These are phyloP conservation scores for Tylopilus subfusipes DNA, from an alignment of 768 basidiomycete species.

Conservation along the genomic window DNA sequence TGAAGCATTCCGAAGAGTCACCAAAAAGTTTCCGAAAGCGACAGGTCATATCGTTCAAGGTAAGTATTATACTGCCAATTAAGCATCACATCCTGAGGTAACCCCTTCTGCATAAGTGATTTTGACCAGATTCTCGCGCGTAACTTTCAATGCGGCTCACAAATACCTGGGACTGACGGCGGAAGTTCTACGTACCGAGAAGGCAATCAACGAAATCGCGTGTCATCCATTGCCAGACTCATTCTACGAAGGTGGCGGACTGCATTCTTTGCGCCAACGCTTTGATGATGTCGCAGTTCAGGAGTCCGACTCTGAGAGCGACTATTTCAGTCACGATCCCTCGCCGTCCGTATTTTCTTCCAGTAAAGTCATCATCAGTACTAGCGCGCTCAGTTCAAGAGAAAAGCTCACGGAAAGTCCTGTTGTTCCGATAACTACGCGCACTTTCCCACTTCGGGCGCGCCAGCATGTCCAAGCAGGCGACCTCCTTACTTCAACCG, in stretches of 20 bases:
- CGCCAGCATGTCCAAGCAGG: slow-evolving; percentile 71
- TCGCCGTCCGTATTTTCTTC: slow-evolving; percentile 20
- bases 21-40: slow-evolving; percentile 95
- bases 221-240: slow-evolving; percentile 88
- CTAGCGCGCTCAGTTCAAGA: slow-evolving; percentile 18
- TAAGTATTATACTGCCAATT: slow-evolving; percentile 22
- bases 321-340: slow-evolving; percentile 47
- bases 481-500: slow-evolving; percentile 64
- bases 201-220: slow-evolving; percentile 95
- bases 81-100: slow-evolving; percentile 9
- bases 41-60: slow-evolving; percentile 96
- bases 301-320: slow-evolving; percentile 48
- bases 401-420: slow-evolving; percentile 27
- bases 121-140: slow-evolving; percentile 91
- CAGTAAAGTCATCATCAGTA: slow-evolving; percentile 16
- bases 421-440: slow-evolving; percentile 8
- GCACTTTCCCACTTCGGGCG: slow-evolving; percentile 24
- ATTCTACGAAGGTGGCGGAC: slow-evolving; percentile 91
- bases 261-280: slow-evolving; percentile 85
- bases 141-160: slow-evolving; percentile 97
- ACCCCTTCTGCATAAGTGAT: slow-evolving; percentile 59
- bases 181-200: slow-evolving; percentile 94
- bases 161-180: slow-evolving; percentile 92
- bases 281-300: slow-evolving; percentile 60
- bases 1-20: slow-evolving; percentile 90